Evolutionary conservation across 2,329 filamentous ascomycete genomes (phyloP).

Genomic region (Ophiostoma ulmi): DNA sequence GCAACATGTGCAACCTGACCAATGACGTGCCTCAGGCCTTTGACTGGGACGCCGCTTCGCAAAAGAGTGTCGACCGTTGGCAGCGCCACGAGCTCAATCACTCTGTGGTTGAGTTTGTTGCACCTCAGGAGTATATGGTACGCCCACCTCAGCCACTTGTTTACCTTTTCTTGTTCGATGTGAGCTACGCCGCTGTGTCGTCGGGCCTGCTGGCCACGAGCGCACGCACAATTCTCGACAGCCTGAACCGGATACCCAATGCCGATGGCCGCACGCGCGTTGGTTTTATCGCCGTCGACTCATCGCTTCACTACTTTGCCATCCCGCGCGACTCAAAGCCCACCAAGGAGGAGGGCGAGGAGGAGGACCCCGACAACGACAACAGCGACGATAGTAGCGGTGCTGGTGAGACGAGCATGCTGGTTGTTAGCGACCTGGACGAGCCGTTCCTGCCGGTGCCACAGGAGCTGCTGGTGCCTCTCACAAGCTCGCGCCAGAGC

Average conservation of each 20-base stretch:
- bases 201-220: constrained; percentile 88
- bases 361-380: constrained; percentile 39
- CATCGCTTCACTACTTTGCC: constrained; percentile 91
- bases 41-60: constrained; percentile 90
- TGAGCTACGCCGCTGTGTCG: constrained; percentile 84
- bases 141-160: constrained; percentile 91
- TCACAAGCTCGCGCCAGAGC: constrained; percentile 83
- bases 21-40: constrained; percentile 99
- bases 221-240: constrained; percentile 89
- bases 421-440: constrained; percentile 90
- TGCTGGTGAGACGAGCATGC: constrained; percentile 72
- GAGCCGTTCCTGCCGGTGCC: constrained; percentile 96
- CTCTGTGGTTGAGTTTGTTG: constrained; percentile 94
- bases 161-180: constrained; percentile 92
- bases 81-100: constrained; percentile 90
- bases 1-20: constrained; percentile 98
- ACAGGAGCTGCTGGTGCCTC: constrained; percentile 80
- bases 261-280: constrained; percentile 86
- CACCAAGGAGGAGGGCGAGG: constrained; percentile 21
- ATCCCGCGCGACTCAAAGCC: constrained; percentile 52
- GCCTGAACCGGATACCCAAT: constrained; percentile 95
- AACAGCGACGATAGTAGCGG: constrained; percentile 68
- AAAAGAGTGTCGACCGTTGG: constrained; percentile 89
- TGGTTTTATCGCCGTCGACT: constrained; percentile 93
- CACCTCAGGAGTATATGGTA: constrained; percentile 99